phyloP scores from a whole-genome alignment of 2,329 filamentous ascomycete genomes.

The Calycina herbarum region DNA sequence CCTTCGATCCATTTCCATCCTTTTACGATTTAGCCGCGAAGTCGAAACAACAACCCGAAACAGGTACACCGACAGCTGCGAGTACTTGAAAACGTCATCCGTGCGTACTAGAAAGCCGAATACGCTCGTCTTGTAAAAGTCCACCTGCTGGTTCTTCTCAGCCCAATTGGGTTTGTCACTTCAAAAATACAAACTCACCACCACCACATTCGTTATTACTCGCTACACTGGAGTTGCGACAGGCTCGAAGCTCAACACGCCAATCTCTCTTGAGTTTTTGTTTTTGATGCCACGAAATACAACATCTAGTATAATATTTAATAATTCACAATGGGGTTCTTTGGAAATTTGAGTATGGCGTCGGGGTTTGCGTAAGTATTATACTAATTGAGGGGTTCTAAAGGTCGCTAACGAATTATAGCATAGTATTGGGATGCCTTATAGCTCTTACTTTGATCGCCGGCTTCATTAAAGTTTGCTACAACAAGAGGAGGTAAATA shows the following conservation, averaged over 20 bases:
- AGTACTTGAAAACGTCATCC: constrained; percentile 21
- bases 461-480: constrained; percentile 26
- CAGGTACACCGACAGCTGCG: constrained; percentile 12
- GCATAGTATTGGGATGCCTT: constrained; percentile 27
- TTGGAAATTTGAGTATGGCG: constrained; percentile 18
- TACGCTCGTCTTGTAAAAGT: background rate
- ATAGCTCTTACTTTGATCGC: constrained; percentile 26
- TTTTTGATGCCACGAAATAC: background rate
- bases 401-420: constrained; percentile 6
- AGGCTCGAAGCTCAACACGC: constrained; percentile 14
- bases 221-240: constrained; percentile 8
- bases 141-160: background rate
- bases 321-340: constrained; percentile 26
- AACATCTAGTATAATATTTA: constrained; percentile 12
- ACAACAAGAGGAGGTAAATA: constrained; percentile 31
- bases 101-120: constrained; percentile 15
- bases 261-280: background rate
- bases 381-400: background rate
- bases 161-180: constrained; percentile 10
- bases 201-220: constrained; percentile 12
- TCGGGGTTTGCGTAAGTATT: constrained; percentile 24
- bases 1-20: constrained; percentile 1
- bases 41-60: constrained; percentile 15
- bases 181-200: background rate
- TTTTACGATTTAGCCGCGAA: constrained; percentile 11